Base-by-base conservation (phyloP, 345 rosid genomes). In the Melaleuca quinquenervia region DNA sequence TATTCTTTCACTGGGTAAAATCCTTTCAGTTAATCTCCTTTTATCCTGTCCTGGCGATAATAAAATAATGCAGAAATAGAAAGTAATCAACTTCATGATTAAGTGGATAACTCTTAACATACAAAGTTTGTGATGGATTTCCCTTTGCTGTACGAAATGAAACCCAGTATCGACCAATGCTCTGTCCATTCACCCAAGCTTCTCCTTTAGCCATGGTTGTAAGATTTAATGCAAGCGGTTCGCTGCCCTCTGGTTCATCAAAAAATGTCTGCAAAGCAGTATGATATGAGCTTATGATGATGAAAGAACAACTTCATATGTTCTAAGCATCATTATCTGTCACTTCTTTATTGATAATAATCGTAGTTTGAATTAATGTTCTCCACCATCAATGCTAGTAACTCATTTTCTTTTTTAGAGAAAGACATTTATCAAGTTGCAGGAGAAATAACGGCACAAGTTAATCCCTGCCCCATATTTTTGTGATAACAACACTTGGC, bases 101-200 rank as follows among this genome's bases (percentile, higher is more conserved):
- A 21, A 32, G 14, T n/a, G 44, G 29, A 32, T 50, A 44, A 20
- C 11, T 27, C 11, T 15, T 2, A 44, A 88, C 94, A 48, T 92
- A 94, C 98, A 93, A 53, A 64, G 90, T 82, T 75, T 96, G 97
- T 9, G 98, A 96, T 86, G 99, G 92, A 56, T 52, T 84, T 82
- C 98, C 95, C 52, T 88, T 50, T 14, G 94, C 58, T 50, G 96
- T 94, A 36, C 45, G 93, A 83, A 93, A 95, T 11, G 98, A 95
- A 48, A 93, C 93, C 99, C 99, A 95, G 82, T 90, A 95, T 51
- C 99, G 95, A 80, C 98, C 97, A 49, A 96, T 94, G 83, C 98
- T 95, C 83, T 90, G 92, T 75, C 95, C 97, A 85, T 96, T 96
- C 83, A 96, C 93, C 97, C 97, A 95, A 50, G 90, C 92, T 89